Conservation (phyloP, 2,329 filamentous ascomycete species). For the Tolypocladium tundrense region DNA sequence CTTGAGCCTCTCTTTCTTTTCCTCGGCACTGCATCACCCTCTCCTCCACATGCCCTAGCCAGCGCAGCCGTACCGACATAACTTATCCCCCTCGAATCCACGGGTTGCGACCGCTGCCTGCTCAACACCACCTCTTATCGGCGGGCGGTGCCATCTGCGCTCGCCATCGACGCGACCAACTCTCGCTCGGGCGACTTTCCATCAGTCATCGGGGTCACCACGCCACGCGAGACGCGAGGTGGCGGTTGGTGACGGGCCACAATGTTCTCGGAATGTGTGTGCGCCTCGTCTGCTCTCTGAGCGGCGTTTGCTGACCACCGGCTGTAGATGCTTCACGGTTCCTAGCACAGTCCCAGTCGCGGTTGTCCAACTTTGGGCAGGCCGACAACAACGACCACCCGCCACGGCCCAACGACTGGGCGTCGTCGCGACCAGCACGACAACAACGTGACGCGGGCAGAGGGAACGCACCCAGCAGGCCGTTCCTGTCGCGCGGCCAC, state of each 20-base stretch:
- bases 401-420: constrained; percentile 20
- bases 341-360: constrained; percentile 90
- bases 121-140: neutral
- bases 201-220: neutral
- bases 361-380: constrained; percentile 62
- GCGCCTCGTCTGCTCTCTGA: neutral
- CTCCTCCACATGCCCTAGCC: neutral
- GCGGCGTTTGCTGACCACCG: constrained; percentile 8
- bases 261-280: constrained; percentile 73
- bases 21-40: neutral
- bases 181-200: neutral
- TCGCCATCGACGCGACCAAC: neutral
- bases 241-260: constrained; percentile 21
- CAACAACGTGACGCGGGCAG: constrained; percentile 20
- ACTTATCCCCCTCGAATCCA: neutral
- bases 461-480: constrained; percentile 22
- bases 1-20: neutral
- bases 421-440: constrained; percentile 21
- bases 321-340: constrained; percentile 87
- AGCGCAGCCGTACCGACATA: neutral
- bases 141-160: neutral
- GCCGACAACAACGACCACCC: constrained; percentile 33
- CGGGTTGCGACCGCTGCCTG: neutral
- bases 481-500: constrained; percentile 33
- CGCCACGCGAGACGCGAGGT: constrained; percentile 15